Conservation (phyloP, 1,284 basidiomycete species). For the Agaricales sp. region DNA sequence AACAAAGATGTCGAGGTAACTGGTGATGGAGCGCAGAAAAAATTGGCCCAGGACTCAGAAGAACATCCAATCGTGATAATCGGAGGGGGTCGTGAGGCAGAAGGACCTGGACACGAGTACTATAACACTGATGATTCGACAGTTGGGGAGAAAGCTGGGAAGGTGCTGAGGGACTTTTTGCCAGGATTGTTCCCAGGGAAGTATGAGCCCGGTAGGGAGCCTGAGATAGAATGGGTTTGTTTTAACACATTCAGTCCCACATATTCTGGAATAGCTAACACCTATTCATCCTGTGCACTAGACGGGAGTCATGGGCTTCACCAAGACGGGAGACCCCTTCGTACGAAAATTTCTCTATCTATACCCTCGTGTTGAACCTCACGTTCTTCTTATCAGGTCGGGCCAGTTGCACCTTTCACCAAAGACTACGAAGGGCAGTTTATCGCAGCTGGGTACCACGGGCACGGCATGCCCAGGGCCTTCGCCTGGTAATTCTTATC, state of each 20-base stretch:
- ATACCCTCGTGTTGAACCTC: background rate
- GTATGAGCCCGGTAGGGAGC: constrained; percentile 32
- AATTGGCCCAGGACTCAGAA: constrained; percentile 8
- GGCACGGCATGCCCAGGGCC: constrained; percentile 45
- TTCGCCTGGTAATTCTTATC: constrained; percentile 24
- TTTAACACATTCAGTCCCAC: background rate
- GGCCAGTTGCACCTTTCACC: background rate
- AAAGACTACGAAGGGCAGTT: constrained; percentile 26
- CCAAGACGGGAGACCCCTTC: constrained; percentile 52
- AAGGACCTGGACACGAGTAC: constrained; percentile 35
- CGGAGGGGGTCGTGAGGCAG: constrained; percentile 54
- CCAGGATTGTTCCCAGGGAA: constrained; percentile 46
- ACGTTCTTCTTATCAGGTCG: background rate
- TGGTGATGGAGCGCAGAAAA: constrained; percentile 6
- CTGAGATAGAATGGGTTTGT: constrained; percentile 68
- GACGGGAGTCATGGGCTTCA: constrained; percentile 82
- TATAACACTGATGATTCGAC: constrained; percentile 53
- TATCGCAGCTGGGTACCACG: constrained; percentile 38
- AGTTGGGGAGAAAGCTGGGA: constrained; percentile 37
- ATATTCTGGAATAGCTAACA: no score
- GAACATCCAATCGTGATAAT: constrained; percentile 55
- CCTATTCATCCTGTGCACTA: no score
- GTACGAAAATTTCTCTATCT: constrained; percentile 29
- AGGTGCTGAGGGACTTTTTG: constrained; percentile 44
- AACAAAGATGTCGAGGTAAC: background rate